A percentile compares a stretch with the other conserved stretches of the same genome.
phyloP scores from a whole-genome alignment of 306 rosid species.

The Dalbergia cultrata region DNA sequence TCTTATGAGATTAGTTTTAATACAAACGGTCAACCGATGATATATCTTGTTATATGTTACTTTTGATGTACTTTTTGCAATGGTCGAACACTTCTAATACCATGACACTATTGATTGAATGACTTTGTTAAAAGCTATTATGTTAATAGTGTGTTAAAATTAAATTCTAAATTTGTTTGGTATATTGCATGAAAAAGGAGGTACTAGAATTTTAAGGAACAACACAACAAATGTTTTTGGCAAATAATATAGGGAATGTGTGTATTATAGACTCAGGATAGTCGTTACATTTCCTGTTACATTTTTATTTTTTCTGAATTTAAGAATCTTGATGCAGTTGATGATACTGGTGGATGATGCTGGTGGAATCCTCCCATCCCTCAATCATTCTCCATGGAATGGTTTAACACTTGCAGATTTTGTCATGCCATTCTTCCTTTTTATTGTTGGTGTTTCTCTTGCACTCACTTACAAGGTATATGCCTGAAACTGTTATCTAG shows the following conservation, averaged over 20 bases:
- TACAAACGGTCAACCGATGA: too few relatives aligned
- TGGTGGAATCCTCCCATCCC: constrained; percentile 86
- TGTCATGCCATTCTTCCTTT: constrained; percentile 97
- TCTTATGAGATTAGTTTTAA: too few relatives aligned
- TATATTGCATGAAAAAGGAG: neutral
- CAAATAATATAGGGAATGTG: constrained; percentile 6
- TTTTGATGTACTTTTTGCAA: too few relatives aligned
- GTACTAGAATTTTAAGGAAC: neutral
- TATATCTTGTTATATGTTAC: too few relatives aligned
- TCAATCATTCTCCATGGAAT: constrained; percentile 98
- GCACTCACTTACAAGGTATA: constrained; percentile 92
- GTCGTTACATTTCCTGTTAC: neutral
- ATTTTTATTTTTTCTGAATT: constrained; percentile 13
- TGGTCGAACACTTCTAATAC: too few relatives aligned
- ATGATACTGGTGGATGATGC: constrained; percentile 95
- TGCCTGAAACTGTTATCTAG: constrained; percentile 18
- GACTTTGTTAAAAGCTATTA: too few relatives aligned
- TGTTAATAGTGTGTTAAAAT: too few relatives aligned
- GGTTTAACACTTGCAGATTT: constrained; percentile 92
- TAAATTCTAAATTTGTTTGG: too few relatives aligned
- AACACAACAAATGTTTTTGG: constrained; percentile 9
- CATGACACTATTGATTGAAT: too few relatives aligned
- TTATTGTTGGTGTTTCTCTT: constrained; percentile 91
- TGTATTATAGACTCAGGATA: neutral
- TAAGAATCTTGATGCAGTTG: constrained; percentile 65